Evolutionary conservation across 1,139 yeast genomes (phyloP).

Genomic region (Saccharomycopsis hybrid): DNA sequence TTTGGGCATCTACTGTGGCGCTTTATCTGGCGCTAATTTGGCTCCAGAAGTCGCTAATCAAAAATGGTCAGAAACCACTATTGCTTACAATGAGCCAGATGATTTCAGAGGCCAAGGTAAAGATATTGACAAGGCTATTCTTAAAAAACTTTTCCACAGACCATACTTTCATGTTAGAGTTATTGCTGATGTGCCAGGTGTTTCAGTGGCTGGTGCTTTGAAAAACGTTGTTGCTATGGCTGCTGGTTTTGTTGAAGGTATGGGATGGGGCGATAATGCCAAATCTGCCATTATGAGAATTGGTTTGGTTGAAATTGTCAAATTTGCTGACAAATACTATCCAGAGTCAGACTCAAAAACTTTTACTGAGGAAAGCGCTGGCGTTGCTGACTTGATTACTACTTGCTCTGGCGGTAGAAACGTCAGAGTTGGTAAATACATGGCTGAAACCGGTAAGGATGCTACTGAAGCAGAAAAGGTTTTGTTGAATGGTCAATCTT

Average conservation of each 20-base stretch:
- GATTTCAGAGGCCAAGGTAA: conserved; percentile 66
- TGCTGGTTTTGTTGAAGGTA: conserved; percentile 92
- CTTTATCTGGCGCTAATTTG: conserved; percentile 87
- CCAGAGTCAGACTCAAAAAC: conserved; percentile 69
- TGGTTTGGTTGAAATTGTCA: conserved; percentile 81
- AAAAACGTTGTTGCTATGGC: conserved; percentile 91
- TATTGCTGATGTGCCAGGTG: conserved; percentile 86
- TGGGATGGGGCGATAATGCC: conserved; percentile 98
- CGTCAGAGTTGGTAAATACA: conserved; percentile 77
- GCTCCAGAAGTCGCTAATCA: conserved; percentile 93
- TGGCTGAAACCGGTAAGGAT: conserved; percentile 62
- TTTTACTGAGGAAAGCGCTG: conserved; percentile 87
- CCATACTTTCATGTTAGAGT: conserved; percentile 93
- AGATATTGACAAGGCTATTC: conserved; percentile 63
- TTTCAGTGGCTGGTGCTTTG: conserved; percentile 89
- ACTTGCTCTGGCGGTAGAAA: conserved; percentile 97
- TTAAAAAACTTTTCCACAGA: conserved; percentile 82
- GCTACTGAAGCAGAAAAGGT: conserved; percentile 78
- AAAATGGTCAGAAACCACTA: conserved; percentile 93
- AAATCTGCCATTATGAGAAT: conserved; percentile 94
- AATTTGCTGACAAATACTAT: conserved; percentile 70
- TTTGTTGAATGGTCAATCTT: conserved; percentile 84
- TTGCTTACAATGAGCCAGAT: conserved; percentile 71
- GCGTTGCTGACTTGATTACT: conserved; percentile 94
- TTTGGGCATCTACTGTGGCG: conserved; percentile 87